Base-by-base conservation (phyloP, 1,139 yeast species). In the Taiozyma sp. region DNA sequence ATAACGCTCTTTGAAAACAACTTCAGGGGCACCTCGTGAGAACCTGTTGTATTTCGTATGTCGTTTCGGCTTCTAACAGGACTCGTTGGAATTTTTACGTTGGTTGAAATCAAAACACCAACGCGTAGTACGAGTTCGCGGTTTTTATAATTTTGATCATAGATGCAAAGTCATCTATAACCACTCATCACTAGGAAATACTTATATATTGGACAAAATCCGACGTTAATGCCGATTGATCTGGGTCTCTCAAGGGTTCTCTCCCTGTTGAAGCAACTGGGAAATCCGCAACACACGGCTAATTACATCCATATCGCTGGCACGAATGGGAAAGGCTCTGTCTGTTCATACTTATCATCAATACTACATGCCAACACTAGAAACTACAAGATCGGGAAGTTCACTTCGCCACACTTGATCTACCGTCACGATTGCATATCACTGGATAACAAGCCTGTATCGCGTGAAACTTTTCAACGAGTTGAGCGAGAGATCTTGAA, bases 251-350 rank as follows among this genome's bases (percentile, higher is more conserved):
- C 78, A 1, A 70, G 96, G 50, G 77, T 89, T 0, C 48, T 73
- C 0, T 67, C 67, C 48, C 77, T 90, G n/a, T 75, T 89, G n/a
- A 59, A 66, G 5, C 70, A 72, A 47, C 68, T 90, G 36, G 90
- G 90, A 0, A 78, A 81, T 60, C 97, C 96, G 0, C 96, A 89
- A 46, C 64, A 66, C 34, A 56, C 69, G 2, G 81, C 81, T 65
- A 79, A 80, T 56, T 81, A 91, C 1, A 71, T 92, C 8, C 97
- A 92, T 65, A 76, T 92, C 12, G 96, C 97, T 0, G 98, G 98
- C 0, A 92, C 97, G 6, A 92, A 92, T 64, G 98, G 98, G 0
- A 92, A 92, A 64, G 98, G 98, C 0, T 89, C 96, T 0, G 89
- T 91, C 0, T 81, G 95, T 53, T 83, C 96, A 0, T 90, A 89